phyloP scores from a whole-genome alignment of 495 filamentous ascomycete genomes.

The Penicillium manginii region DNA sequence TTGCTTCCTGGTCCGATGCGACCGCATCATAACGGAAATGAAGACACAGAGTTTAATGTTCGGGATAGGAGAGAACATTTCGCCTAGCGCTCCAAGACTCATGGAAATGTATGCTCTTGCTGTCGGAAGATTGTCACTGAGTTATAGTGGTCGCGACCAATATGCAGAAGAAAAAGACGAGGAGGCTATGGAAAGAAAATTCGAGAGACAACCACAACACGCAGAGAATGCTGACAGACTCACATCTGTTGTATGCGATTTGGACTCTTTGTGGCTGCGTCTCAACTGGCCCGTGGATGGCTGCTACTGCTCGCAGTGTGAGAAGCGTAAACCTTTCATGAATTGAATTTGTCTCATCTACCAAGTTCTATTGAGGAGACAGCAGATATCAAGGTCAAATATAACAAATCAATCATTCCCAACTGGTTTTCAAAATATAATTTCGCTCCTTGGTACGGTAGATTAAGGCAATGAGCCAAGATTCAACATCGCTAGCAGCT shows the following conservation, averaged over 20 bases:
- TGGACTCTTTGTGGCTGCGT: neutral
- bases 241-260: neutral
- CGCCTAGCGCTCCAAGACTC: neutral
- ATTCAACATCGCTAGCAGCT: too few species aligned
- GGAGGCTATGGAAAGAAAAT: neutral
- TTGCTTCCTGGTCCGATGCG: neutral
- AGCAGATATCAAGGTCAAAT: neutral
- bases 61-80: neutral
- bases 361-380: neutral
- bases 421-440: too few species aligned
- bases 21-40: neutral
- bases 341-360: neutral
- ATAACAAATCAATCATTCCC: neutral
- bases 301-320: neutral
- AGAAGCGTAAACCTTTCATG: neutral
- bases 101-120: neutral
- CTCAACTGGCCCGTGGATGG: slow-evolving; percentile 3
- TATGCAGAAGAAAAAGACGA: neutral
- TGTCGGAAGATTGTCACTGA: neutral
- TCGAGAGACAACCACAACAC: neutral
- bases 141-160: neutral
- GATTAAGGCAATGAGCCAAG: too few species aligned
- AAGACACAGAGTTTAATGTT: neutral
- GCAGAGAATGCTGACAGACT: neutral
- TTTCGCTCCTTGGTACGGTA: too few species aligned